Percentiles rank a stretch among this genome's conserved stretches.
phyloP scores from a whole-genome alignment of 768 basidiomycete genomes.

The Boletus reticulatus region DNA sequence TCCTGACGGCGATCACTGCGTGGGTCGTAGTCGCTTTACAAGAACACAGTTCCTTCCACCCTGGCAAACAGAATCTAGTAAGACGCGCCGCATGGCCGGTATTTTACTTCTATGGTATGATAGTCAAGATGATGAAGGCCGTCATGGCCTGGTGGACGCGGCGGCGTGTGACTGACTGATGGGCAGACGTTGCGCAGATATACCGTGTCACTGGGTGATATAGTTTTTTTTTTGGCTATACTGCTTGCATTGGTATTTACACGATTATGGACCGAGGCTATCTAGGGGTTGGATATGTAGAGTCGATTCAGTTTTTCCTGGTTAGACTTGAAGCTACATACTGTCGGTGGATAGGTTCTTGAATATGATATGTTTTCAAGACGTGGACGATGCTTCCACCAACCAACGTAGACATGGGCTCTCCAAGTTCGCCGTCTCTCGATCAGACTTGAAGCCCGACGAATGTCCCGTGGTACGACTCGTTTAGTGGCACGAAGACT shows the following conservation, averaged over 20 bases:
- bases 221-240: not conserved
- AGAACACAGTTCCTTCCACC: constrained; percentile 23
- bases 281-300: not conserved
- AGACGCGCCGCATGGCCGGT: constrained; percentile 22
- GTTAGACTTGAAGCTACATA: not conserved
- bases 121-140: not conserved
- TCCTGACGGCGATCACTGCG: constrained; percentile 49
- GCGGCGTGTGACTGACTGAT: too few species aligned
- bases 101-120: not conserved
- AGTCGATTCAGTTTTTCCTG: not conserved
- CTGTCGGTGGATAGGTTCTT: not conserved
- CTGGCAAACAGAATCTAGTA: not conserved
- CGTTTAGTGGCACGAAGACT: too few species aligned
- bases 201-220: not conserved
- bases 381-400: too few species aligned
- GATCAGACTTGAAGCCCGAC: too few species aligned
- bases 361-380: not conserved
- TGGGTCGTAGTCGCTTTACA: constrained; percentile 61
- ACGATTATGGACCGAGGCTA: not conserved
- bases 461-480: too few species aligned
- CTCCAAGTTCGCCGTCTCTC: too few species aligned
- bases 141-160: not conserved
- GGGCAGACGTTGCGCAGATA: not conserved
- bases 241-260: not conserved
- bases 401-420: too few species aligned